Evolutionary conservation across 2,329 filamentous ascomycete species (phyloP).

Genomic region (Colletotrichum tamarilloi): DNA sequence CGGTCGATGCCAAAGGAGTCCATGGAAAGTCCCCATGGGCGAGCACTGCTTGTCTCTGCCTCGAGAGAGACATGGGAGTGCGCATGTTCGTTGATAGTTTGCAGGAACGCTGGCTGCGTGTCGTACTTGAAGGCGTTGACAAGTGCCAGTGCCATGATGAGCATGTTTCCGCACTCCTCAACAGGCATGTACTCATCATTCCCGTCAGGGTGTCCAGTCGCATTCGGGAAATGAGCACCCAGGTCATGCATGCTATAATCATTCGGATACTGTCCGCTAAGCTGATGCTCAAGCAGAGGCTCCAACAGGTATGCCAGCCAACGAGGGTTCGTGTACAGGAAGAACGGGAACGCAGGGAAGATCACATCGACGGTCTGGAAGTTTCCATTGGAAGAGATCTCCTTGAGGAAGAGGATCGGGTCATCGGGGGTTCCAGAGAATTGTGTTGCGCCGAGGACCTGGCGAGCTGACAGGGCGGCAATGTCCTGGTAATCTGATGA

Average conservation of each 20-base stretch:
- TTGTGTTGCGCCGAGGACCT: slow-evolving; percentile 82
- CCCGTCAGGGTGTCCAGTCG: slow-evolving; percentile 78
- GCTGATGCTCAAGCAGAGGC: slow-evolving; percentile 83
- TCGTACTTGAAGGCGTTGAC: slow-evolving; percentile 79
- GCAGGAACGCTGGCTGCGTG: slow-evolving; percentile 67
- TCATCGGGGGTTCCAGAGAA: slow-evolving; percentile 79
- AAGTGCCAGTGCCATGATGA: slow-evolving; percentile 82
- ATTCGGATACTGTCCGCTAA: slow-evolving; percentile 87
- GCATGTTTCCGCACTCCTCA: slow-evolving; percentile 80
- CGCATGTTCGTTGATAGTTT: slow-evolving; percentile 56
- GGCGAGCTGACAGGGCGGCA: slow-evolving; percentile 80
- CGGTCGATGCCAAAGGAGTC: slow-evolving; percentile 65
- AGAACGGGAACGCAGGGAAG: slow-evolving; percentile 87
- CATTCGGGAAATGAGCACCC: slow-evolving; percentile 78
- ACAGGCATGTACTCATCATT: slow-evolving; percentile 81
- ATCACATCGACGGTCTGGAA: slow-evolving; percentile 90
- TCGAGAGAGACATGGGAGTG: neutral
- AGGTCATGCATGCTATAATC: slow-evolving; percentile 84
- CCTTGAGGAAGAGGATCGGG: slow-evolving; percentile 83
- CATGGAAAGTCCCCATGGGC: slow-evolving; percentile 51
- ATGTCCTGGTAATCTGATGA: slow-evolving; percentile 82
- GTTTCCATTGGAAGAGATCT: slow-evolving; percentile 88
- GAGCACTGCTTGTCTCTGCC: neutral
- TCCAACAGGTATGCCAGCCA: slow-evolving; percentile 85
- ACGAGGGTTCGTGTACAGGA: slow-evolving; percentile 84